Conservation (phyloP, 495 filamentous ascomycete species). For the Hypoxylon cercidicola region DNA sequence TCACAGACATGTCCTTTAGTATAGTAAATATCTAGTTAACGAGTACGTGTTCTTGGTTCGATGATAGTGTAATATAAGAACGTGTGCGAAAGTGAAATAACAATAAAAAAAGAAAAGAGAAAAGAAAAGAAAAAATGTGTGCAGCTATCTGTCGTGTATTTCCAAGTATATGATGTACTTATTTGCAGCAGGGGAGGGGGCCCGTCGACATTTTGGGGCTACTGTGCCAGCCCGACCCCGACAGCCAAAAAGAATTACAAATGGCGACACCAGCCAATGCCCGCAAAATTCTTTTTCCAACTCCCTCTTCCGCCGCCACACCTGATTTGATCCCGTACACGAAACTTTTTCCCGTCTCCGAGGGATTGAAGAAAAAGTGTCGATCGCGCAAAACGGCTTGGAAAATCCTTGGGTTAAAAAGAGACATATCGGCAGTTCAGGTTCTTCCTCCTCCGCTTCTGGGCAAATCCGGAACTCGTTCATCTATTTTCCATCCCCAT, state of each 20-base stretch:
- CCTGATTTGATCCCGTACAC: conserved; percentile 40
- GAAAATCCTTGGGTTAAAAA: conserved; percentile 28
- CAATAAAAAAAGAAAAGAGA: no score
- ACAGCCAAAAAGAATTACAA: background rate
- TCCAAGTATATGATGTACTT: no score
- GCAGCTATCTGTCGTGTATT: no score
- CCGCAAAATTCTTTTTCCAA: conserved; percentile 53
- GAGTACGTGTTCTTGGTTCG: no score
- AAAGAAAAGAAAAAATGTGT: no score
- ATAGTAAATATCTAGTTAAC: no score
- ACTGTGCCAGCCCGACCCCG: background rate
- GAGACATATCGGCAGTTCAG: conserved; percentile 40
- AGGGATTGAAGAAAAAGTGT: conserved; percentile 20
- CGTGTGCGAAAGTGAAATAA: no score
- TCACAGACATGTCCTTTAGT: no score
- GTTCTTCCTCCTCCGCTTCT: conserved; percentile 49
- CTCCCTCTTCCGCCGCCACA: conserved; percentile 39
- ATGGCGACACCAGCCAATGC: conserved; percentile 1
- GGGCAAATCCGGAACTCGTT: conserved; percentile 42
- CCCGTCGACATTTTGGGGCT: no score
- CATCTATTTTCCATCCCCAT: conserved; percentile 47
- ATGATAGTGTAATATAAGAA: no score
- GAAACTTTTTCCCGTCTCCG: conserved; percentile 45
- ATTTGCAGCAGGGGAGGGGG: no score
- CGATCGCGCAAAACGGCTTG: conserved; percentile 21